Base-by-base conservation (phyloP, 129 eudicot species). In the Heracleum sosnowskyi region DNA sequence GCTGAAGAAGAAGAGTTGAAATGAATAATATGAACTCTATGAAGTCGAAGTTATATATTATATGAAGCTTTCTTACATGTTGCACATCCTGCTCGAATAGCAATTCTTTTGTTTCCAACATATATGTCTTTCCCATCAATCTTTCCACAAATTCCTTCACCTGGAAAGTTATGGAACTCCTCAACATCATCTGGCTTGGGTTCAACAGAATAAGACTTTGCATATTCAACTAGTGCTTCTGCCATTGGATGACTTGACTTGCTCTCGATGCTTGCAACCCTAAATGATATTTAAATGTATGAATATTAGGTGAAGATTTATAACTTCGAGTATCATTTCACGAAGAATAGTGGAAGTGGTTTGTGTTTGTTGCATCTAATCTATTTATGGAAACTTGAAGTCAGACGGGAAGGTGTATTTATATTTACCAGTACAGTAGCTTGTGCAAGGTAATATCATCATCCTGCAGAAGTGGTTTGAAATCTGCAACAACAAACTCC, bases 171-270 rank as follows among this genome's bases (percentile, higher is more conserved):
- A 57, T 79, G 86, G 69, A 95, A 95, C 18, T 92, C 87, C 79
- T 92, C 84, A 20, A 95, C 97, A 57, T 75, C 75, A 5, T 92
- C 97, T 4, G 92, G 96, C 62, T 84, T 86, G 28, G 94, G 92
- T 80, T 86, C 83, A 11, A 95, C 69, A 18, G 86, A 81, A 24
- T 81, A 80, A 10, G 87, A 76, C 18, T 86, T 76, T 11, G 91
- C 97, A 82, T 80, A 88, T 60, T 88, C 90, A 74, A 92, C 78
- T 49, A 95, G 82, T 28, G 97, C 88, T 39, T 87, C 88, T 45
- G 97, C 97, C 93, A 95, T 91, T 18, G 99, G 99, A 87, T 95
- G 99, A 79, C 94, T 88, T 26, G 99, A 90, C 93, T 88, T 91
- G 53, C 91, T 86, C 86, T 91, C 99, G 4, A 88, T 85, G 79